Base-by-base conservation (phyloP, 352 stramenopile genomes). In the Pythium rhizo-oryzae region DNA sequence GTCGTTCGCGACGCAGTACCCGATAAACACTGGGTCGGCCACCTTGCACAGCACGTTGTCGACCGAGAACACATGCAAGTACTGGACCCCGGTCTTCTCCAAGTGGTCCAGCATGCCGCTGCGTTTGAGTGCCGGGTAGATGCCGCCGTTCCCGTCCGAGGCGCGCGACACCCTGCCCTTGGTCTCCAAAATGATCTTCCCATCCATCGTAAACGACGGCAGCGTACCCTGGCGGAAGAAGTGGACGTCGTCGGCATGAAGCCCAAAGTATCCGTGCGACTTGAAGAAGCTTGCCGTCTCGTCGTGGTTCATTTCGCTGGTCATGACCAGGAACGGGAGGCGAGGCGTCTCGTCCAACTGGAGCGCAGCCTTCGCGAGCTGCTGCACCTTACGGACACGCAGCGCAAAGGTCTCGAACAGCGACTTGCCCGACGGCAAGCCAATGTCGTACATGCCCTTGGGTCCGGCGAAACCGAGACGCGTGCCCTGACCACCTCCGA, bases 171-270 rank as follows among this genome's bases (percentile, higher is more conserved):
- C 60, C 25, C 74, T 81, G 55, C 77, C 77, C 4, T 75, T 54
- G 62, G 77, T 90, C 77, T 99, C 96, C 8, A 99, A 79, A 71
- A 99, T 98, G 51, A 99, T 89, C 72, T 99, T 99, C 13, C 97
- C 97, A 8, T 98, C 87, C 18, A 80, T 67, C 15, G 85, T 97
- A 61, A 99, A 92, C 75, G 94, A 99, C 12, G 98, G 98, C 18
- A 99, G 74, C 28, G 96, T 98, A n/a, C 97, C 97, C 75, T 99
- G 98, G 8, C 81, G 74, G 74, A 99, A 99, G 77, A 99, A 99
- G 46, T 87, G 81, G n/a, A 99, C 81, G 62, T 99, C 83, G 21
- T 82, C 67, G 37, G 87, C 67, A 25, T 78, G 58, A 1, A 99
- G 79, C 39, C 96, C 97, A 79, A 99, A 99, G 72, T 86, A 98